Conservation (phyloP, 2,329 filamentous ascomycete species). For the Elsinoe perseae region DNA sequence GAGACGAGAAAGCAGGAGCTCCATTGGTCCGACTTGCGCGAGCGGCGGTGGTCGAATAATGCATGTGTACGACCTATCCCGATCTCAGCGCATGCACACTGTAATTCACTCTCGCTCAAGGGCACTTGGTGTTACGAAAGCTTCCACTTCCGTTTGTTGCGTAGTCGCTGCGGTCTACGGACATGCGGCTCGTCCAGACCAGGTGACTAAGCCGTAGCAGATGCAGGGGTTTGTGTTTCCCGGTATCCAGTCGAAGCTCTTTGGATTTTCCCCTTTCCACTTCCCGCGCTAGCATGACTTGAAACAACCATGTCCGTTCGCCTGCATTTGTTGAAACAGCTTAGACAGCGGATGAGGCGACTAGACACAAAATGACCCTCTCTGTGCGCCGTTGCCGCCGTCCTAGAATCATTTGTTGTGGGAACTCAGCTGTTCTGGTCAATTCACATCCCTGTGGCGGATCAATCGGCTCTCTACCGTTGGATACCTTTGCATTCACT, state of each 20-base stretch:
- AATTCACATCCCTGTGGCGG: background rate
- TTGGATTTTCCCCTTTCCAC: background rate
- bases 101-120: background rate
- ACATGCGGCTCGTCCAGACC: conserved; percentile 9
- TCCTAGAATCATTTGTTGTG: background rate
- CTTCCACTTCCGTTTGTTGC: background rate
- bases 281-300: conserved; percentile 1
- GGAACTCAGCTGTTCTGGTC: background rate
- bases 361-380: background rate
- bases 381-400: conserved; percentile 6
- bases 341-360: background rate
- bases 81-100: conserved; percentile 2
- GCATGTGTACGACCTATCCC: background rate
- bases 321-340: conserved; percentile 6
- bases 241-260: background rate
- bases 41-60: too few relatives aligned
- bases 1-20: too few relatives aligned
- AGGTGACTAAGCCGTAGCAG: background rate
- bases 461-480: conserved; percentile 7
- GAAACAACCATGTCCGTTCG: conserved; percentile 4
- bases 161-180: background rate
- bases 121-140: background rate
- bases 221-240: background rate
- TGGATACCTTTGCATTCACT: background rate
- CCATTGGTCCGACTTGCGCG: too few relatives aligned